Conservation (phyloP, 2,329 filamentous ascomycete genomes). For the Cordyceps farinosa region DNA sequence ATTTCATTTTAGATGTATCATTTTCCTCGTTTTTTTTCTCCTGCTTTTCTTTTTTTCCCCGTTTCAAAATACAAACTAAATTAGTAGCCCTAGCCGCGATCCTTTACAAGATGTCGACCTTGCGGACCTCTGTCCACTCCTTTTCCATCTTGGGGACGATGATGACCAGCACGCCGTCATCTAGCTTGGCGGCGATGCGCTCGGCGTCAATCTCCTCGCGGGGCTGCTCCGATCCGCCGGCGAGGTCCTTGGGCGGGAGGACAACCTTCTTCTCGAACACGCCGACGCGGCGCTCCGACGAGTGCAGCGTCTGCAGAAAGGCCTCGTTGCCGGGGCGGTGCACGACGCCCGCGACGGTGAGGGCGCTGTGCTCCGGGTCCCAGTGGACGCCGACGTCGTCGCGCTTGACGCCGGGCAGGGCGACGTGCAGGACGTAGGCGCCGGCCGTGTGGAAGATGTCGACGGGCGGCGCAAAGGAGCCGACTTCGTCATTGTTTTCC, state of each 20-base stretch:
- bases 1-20: neutral
- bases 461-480: conserved; percentile 59
- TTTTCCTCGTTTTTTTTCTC: neutral
- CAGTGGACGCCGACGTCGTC: conserved; percentile 74
- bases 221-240: conserved; percentile 39
- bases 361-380: conserved; percentile 62
- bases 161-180: conserved; percentile 73
- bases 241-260: conserved; percentile 46
- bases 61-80: neutral
- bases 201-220: conserved; percentile 56
- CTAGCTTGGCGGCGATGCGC: conserved; percentile 69
- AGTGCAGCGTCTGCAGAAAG: conserved; percentile 59
- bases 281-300: conserved; percentile 67
- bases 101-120: conserved; percentile 53
- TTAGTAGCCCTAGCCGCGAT: no score
- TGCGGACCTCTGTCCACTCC: conserved; percentile 61
- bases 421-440: conserved; percentile 68
- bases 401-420: conserved; percentile 75
- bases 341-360: conserved; percentile 69
- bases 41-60: neutral
- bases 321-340: conserved; percentile 69
- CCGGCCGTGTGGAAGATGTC: conserved; percentile 70
- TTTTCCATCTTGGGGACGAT: conserved; percentile 70
- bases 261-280: conserved; percentile 69
- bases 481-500: conserved; percentile 25